A percentile compares a stretch with the other conserved stretches of the same genome.
These are phyloP conservation scores for Protomyces arabidopsidicola DNA, from an alignment of 1,139 yeast species.

Conservation along the genomic window DNA sequence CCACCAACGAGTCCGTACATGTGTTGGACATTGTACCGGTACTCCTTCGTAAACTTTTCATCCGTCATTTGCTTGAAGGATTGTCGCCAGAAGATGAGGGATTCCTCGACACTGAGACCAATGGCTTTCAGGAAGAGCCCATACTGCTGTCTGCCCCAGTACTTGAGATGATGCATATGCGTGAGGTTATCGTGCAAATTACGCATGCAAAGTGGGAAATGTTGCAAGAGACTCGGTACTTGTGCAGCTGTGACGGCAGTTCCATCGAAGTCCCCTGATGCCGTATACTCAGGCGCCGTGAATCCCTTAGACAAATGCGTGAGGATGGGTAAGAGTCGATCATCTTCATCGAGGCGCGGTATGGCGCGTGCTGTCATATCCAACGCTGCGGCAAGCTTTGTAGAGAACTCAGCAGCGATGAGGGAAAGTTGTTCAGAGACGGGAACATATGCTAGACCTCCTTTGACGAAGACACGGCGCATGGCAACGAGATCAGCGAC, in stretches of 20 bases:
- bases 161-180: conserved; percentile 66
- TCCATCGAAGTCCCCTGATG: conserved; percentile 28
- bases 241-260: conserved; percentile 60
- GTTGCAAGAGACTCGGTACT: conserved; percentile 55
- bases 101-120: conserved; percentile 83
- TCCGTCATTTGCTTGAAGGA: conserved; percentile 64
- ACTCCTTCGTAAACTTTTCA: conserved; percentile 81
- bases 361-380: conserved; percentile 68
- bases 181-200: conserved; percentile 60
- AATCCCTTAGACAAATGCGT: conserved; percentile 74
- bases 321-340: conserved; percentile 75
- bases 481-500: conserved; percentile 70
- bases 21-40: conserved; percentile 81
- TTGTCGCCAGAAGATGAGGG: conserved; percentile 74
- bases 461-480: conserved; percentile 59
- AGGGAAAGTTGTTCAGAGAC: conserved; percentile 70
- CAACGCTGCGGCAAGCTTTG: conserved; percentile 51
- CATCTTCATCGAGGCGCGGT: conserved; percentile 88
- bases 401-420: conserved; percentile 61
- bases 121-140: conserved; percentile 81
- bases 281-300: conserved; percentile 39
- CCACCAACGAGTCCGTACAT: conserved; percentile 89
- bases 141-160: conserved; percentile 78
- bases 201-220: conserved; percentile 80
- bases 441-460: conserved; percentile 82